Evolutionary conservation across 2,329 filamentous ascomycete genomes (phyloP), one percentile per base, ranked within the genome.

Genomic region (Fusarium multiceps): DNA sequence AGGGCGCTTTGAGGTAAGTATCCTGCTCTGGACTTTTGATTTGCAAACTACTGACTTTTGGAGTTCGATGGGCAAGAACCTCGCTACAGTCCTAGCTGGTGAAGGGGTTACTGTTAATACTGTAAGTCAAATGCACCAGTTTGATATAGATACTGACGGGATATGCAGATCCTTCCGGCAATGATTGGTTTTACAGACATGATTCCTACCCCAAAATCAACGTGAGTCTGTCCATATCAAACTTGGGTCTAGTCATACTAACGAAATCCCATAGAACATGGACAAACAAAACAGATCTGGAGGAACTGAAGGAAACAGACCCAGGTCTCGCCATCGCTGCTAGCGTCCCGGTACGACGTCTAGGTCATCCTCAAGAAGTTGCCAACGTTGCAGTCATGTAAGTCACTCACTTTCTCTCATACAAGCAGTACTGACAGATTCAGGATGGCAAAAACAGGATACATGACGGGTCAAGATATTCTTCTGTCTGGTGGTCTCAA

Each of bases 101-200:
- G 77, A 80, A 27, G 77, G 78, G 5, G 65, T 80, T 0, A 80
- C 78, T 4, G 77, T 80, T 4, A 80, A 80, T 28, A 75, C 76
- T 6, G 78, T 77, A 55, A 67, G 77, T 43, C 5, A 21, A 2
- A n/a, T n/a, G n/a, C n/a, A n/a, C n/a, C n/a, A n/a, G n/a, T n/a
- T n/a, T n/a, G n/a, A n/a, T n/a, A n/a, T n/a, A n/a, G n/a, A n/a
- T 10, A 13, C 42, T 63, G 3, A 68, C 9, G 2, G 0, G 0
- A 5, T 12, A 6, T 3, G 0, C 0, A 62, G 78, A 76, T 80
- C 2, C 64, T 76, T 2, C 78, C 78, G 0, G 78, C 78, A 3
- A 80, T 80, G 78, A 80, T 80, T 27, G 78, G 77, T 0, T 71
- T 74, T 14, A 80, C 78, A 7, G 78, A 77, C 20, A 79, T 80